These are phyloP conservation scores for Spirogloea muscicola DNA, from an alignment of 139 green algal species.

Conservation along the genomic window DNA sequence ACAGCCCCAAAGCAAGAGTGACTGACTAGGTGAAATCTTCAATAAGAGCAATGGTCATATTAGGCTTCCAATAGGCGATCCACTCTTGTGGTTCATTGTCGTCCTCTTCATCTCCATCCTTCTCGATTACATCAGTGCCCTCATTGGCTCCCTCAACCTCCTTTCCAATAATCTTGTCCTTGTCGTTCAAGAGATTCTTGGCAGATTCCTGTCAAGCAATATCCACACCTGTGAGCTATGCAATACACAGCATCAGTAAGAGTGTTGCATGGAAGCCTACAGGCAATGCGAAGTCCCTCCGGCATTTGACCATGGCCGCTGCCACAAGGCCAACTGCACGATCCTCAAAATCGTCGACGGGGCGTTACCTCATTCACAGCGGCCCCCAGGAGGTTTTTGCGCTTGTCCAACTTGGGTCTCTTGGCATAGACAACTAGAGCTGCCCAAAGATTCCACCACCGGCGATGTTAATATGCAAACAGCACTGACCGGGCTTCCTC, in stretches of 20 bases:
- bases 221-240: not conserved
- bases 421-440: conserved; percentile 21
- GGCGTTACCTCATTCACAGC: conserved; percentile 1
- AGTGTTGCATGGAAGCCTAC: not conserved
- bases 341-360: too few species aligned
- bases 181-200: not conserved
- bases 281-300: not conserved
- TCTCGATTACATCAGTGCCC: not conserved
- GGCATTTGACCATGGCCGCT: not conserved
- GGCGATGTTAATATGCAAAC: not conserved
- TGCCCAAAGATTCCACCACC: conserved; percentile 14
- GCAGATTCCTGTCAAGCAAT: not conserved
- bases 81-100: conserved; percentile 25
- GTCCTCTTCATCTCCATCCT: conserved; percentile 13
- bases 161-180: not conserved
- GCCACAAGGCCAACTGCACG: not conserved
- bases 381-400: conserved; percentile 37
- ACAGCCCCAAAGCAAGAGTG: not conserved
- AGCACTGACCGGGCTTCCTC: not conserved
- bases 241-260: not conserved
- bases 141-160: conserved; percentile 12
- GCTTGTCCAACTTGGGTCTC: conserved; percentile 30
- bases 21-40: conserved; percentile 60
- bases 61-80: conserved; percentile 71
- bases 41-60: conserved; percentile 78